Base-by-base conservation (phyloP, 306 rosid genomes). In the Sesbania bispinosa region DNA sequence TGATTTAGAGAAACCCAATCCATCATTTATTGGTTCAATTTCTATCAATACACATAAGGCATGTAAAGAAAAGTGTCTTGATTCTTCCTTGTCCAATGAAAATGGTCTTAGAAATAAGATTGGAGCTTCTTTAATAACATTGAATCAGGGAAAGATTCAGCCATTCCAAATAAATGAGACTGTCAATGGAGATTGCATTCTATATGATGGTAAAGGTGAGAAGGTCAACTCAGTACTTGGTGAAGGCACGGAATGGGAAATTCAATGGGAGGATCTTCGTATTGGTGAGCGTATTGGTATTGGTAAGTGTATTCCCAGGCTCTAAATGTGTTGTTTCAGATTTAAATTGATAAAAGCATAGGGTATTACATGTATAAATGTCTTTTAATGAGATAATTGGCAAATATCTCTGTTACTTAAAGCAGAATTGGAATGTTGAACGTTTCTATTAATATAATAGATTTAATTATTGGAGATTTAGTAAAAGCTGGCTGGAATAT, bases 231-330 rank as follows among this genome's bases (percentile, higher is more conserved):
- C 85, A 16, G 83, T 86, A 55, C 82, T 86, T 15, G 89, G 96
- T 62, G 96, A 95, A 73, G 86, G 77, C 54, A 71, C 89, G 24
- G 96, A 91, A 67, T 95, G 96, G 96, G 99, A 95, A 88, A 78
- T 95, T 67, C 87, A 83, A 62, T 95, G 99, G 99, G 97, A 92
- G 84, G 96, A 95, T 86, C 97, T 95, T 77, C 82, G 80, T 52
- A 81, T 95, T 77, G 99, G 97, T 41, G 97, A 95, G 81, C 99
- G 99, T n/a, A 95, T 95, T 67, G 99, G 99, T 70, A 95, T 95
- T 65, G 99, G 99, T 95, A 83, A 91, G 96, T 65, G 18, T 55
- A 10, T 75, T 77, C 61, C 71, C 51, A 33, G 67, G 32, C 62
- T 76, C 62, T 23, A 36, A 13, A 35, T 60, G n/a, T 36, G 63